Conservation (phyloP, 306 rosid genomes). For the Begonia fuchsioides region DNA sequence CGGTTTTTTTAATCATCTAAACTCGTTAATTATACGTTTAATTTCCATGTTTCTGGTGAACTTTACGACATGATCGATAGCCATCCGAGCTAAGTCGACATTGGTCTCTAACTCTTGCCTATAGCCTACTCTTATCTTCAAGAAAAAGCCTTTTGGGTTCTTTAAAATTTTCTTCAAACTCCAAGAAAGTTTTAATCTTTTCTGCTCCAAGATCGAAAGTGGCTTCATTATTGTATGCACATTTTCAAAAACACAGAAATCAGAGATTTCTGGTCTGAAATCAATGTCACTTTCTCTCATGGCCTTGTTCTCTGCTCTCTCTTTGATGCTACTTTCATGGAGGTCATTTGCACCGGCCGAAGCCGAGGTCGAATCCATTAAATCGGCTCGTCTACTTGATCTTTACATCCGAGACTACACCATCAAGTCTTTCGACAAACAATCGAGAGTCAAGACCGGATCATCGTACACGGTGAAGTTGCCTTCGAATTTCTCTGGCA, state of each 20-base stretch:
- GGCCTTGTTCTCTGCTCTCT: constrained; percentile 35
- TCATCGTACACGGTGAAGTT: constrained; percentile 31
- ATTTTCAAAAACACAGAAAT: background rate
- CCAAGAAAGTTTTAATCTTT: background rate
- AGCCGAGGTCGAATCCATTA: constrained; percentile 30
- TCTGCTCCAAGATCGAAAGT: background rate
- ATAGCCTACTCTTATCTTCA: too few relatives aligned
- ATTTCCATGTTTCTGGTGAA: too few relatives aligned
- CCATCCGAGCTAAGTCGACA: too few relatives aligned
- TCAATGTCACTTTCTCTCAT: constrained; percentile 23
- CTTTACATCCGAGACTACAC: constrained; percentile 73
- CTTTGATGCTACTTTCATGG: constrained; percentile 22
- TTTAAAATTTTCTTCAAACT: background rate
- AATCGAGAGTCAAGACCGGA: constrained; percentile 34
- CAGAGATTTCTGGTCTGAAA: background rate
- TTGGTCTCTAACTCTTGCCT: background rate
- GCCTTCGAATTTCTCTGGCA: constrained; percentile 70
- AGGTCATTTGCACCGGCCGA: constrained; percentile 16
- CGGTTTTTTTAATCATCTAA: background rate
- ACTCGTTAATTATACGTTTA: background rate
- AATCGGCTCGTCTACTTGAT: constrained; percentile 69
- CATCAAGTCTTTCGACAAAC: constrained; percentile 32
- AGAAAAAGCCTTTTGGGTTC: too few relatives aligned
- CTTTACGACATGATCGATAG: too few relatives aligned
- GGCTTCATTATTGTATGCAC: background rate